Conservation (phyloP, 306 rosid species). For the Psophocarpus tetragonolobus region DNA sequence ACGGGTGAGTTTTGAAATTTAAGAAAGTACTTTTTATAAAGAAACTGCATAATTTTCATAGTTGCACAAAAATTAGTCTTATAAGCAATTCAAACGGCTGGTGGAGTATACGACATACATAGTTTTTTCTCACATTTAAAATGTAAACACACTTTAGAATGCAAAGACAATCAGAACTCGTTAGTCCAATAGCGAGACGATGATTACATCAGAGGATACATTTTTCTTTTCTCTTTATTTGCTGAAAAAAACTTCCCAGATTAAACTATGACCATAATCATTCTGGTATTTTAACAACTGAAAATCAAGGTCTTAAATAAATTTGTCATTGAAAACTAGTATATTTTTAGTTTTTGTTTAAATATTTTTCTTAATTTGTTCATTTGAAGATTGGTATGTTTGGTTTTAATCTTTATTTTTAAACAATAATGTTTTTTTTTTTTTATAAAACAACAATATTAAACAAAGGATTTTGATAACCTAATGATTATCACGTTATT, state of each 20-base stretch:
- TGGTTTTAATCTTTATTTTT: too few relatives aligned
- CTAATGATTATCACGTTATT: too few relatives aligned
- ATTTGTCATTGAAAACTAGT: too few relatives aligned
- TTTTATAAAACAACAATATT: too few relatives aligned
- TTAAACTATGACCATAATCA: neutral
- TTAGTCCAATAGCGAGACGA: neutral
- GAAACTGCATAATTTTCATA: neutral
- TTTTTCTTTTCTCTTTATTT: neutral
- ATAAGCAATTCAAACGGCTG: neutral
- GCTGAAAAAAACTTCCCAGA: too few relatives aligned
- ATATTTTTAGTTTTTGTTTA: too few relatives aligned
- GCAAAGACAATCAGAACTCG: neutral
- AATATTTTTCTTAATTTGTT: too few relatives aligned
- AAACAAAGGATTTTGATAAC: too few relatives aligned
- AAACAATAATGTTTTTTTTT: too few relatives aligned
- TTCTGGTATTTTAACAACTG: neutral
- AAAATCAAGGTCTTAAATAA: too few relatives aligned
- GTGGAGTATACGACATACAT: neutral
- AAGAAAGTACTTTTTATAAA: neutral
- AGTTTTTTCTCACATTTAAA: neutral
- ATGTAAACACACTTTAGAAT: neutral
- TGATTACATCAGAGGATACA: neutral
- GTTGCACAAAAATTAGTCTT: neutral
- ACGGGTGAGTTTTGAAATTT: neutral
- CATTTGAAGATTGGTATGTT: too few relatives aligned